phyloP scores from a whole-genome alignment of 2,329 filamentous ascomycete species.

The Phaeosphaeriaceae sp. region DNA sequence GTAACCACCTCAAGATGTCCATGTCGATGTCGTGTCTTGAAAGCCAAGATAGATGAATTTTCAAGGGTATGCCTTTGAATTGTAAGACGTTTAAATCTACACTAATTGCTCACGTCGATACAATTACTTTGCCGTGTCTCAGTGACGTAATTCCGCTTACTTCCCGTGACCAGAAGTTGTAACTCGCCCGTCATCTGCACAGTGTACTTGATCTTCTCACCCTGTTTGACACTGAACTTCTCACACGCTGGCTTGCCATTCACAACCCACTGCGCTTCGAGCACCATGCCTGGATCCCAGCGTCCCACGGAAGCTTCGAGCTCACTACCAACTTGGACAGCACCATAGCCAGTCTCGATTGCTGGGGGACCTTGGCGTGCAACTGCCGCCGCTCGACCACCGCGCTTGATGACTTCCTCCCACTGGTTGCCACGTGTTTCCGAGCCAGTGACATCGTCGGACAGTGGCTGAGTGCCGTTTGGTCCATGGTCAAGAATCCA shows the following conservation, averaged over 20 bases:
- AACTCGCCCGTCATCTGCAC: not conserved
- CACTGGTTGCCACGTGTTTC: slow-evolving; percentile 43
- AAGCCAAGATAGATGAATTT: no score
- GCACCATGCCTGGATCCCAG: slow-evolving; percentile 48
- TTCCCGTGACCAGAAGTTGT: not conserved
- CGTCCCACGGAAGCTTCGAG: slow-evolving; percentile 35
- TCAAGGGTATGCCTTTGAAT: no score
- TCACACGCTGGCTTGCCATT: slow-evolving; percentile 30
- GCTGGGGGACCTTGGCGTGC: slow-evolving; percentile 38
- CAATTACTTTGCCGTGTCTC: not conserved
- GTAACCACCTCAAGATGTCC: no score
- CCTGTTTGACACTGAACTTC: slow-evolving; percentile 33
- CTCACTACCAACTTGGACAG: slow-evolving; percentile 7
- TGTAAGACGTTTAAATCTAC: not conserved
- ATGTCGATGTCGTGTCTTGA: no score
- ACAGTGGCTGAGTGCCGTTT: slow-evolving; percentile 37
- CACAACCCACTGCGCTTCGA: slow-evolving; percentile 45
- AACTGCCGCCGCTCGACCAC: slow-evolving; percentile 45
- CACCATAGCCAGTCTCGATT: slow-evolving; percentile 15
- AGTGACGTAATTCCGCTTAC: not conserved
- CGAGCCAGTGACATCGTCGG: slow-evolving; percentile 20
- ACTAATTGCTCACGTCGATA: not conserved
- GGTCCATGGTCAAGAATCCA: slow-evolving; percentile 46
- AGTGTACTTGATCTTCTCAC: slow-evolving; percentile 22
- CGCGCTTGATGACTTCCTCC: slow-evolving; percentile 42